Evolutionary conservation across 192 early-diverging fungal genomes (phyloP).

Genomic region (Backusella australiensis): DNA sequence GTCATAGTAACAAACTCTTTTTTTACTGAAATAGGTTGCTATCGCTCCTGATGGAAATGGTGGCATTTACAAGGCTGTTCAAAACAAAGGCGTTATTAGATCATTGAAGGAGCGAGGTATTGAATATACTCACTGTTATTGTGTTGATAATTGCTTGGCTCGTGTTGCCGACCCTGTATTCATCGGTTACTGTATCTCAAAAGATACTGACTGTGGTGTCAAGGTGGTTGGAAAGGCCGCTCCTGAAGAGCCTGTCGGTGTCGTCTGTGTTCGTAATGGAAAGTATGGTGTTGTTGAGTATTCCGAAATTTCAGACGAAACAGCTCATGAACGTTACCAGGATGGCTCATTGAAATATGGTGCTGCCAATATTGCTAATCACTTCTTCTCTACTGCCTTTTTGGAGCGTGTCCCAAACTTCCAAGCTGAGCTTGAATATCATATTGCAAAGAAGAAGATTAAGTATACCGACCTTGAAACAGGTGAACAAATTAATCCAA

Average conservation of each 20-base stretch:
- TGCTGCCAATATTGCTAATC: constrained; percentile 98
- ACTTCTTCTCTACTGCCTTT: constrained; percentile 94
- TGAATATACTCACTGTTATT: constrained; percentile 91
- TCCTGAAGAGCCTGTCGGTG: constrained; percentile 91
- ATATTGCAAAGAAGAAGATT: constrained; percentile 98
- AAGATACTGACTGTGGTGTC: constrained; percentile 91
- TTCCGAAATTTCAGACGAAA: constrained; percentile 82
- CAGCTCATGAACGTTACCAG: constrained; percentile 63
- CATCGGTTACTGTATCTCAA: constrained; percentile 87
- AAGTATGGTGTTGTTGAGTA: constrained; percentile 93
- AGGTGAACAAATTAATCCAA: constrained; percentile 68
- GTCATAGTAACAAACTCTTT: neutral
- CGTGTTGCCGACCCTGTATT: constrained; percentile 97
- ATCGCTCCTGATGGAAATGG: constrained; percentile 89
- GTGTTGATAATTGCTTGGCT: constrained; percentile 97
- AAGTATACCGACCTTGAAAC: constrained; percentile 76
- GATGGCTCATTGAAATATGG: constrained; percentile 78
- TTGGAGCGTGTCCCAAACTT: constrained; percentile 80
- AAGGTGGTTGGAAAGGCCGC: constrained; percentile 88
- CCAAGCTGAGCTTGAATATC: constrained; percentile 86
- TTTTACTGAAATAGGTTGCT: constrained; percentile 47
- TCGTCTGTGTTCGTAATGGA: constrained; percentile 85
- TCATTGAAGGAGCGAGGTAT: constrained; percentile 81
- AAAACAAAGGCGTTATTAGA: constrained; percentile 73
- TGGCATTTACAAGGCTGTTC: constrained; percentile 86